Evolutionary conservation across 75 land plant genomes (phyloP).

Genomic region (Ceratopteris richardii): DNA sequence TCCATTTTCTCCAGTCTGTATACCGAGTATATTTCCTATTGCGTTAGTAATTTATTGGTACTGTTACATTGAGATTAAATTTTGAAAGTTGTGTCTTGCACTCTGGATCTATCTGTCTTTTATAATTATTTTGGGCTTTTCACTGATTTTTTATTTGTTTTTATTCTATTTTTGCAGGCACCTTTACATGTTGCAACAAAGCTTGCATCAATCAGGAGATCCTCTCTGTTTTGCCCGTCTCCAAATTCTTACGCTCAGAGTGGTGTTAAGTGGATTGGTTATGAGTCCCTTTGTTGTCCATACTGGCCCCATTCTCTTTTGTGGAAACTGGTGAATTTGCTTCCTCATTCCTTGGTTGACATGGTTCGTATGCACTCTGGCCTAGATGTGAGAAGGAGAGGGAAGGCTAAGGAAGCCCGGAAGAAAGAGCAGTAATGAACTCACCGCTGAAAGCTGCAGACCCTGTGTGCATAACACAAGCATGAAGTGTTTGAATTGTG

Average conservation of each 20-base stretch:
- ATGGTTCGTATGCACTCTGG: constrained; percentile 43
- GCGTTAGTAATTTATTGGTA: too few species aligned
- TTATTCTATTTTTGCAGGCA: constrained; percentile 31
- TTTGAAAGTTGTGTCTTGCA: not conserved
- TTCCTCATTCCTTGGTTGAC: constrained; percentile 58
- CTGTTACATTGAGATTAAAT: not conserved
- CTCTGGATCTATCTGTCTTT: too few species aligned
- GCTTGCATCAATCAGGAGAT: constrained; percentile 64
- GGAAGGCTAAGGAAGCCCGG: constrained; percentile 55
- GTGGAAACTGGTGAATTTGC: constrained; percentile 36
- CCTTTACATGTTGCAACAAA: constrained; percentile 91
- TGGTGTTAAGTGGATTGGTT: constrained; percentile 54
- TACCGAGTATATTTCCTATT: too few species aligned
- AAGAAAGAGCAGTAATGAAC: constrained; percentile 22
- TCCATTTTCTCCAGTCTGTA: too few species aligned
- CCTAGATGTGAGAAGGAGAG: constrained; percentile 52
- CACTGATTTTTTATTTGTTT: not conserved
- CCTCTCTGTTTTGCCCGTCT: constrained; percentile 63
- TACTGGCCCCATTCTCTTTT: constrained; percentile 79
- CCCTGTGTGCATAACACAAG: too few species aligned
- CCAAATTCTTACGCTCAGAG: constrained; percentile 49
- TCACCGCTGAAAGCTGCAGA: too few species aligned
- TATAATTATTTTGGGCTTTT: not conserved
- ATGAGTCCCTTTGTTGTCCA: constrained; percentile 69
- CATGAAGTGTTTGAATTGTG: too few species aligned